These are phyloP conservation scores for Angomonas ambiguus DNA, from an alignment of 208 protist species.

Conservation along the genomic window DNA sequence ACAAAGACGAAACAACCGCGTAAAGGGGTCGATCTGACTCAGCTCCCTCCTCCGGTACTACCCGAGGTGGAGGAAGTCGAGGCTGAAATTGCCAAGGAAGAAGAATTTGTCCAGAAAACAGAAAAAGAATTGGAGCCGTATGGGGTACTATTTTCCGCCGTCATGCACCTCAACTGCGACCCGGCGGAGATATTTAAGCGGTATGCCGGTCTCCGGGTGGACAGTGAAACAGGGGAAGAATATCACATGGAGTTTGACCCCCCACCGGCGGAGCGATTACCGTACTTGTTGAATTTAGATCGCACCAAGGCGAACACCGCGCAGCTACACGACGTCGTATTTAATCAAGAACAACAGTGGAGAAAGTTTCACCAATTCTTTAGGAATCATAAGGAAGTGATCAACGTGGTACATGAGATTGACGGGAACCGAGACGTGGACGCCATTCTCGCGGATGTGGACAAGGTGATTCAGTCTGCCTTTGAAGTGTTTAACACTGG, in stretches of 20 bases:
- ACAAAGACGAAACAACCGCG: slow-evolving; percentile 29
- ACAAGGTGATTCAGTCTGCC: slow-evolving; percentile 23
- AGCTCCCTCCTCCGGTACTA: slow-evolving; percentile 67
- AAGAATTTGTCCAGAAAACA: slow-evolving; percentile 35
- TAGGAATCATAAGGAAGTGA: slow-evolving; percentile 15
- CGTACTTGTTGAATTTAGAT: slow-evolving; percentile 59
- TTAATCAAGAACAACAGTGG: slow-evolving; percentile 64
- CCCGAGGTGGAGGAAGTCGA: slow-evolving; percentile 50
- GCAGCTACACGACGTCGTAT: slow-evolving; percentile 62
- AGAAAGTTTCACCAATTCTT: slow-evolving; percentile 40
- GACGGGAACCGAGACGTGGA: slow-evolving; percentile 30
- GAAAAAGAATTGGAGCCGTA: slow-evolving; percentile 33
- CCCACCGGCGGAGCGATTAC: slow-evolving; percentile 60
- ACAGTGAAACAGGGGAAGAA: slow-evolving; percentile 64
- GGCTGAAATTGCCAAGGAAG: slow-evolving; percentile 32
- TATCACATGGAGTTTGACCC: slow-evolving; percentile 84
- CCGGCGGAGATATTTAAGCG: slow-evolving; percentile 68
- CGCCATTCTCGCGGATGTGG: slow-evolving; percentile 22
- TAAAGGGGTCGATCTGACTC: slow-evolving; percentile 51
- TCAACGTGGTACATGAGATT: slow-evolving; percentile 46
- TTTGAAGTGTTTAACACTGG: slow-evolving; percentile 27
- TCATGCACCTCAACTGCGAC: slow-evolving; percentile 65
- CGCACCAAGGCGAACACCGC: slow-evolving; percentile 53
- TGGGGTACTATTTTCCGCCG: slow-evolving; percentile 31
- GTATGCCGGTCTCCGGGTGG: slow-evolving; percentile 75